Evolutionary conservation across 2,329 filamentous ascomycete species (phyloP), one percentile per base, ranked within the genome.

Genomic region (Dryadomyces quercus-mongolicae): DNA sequence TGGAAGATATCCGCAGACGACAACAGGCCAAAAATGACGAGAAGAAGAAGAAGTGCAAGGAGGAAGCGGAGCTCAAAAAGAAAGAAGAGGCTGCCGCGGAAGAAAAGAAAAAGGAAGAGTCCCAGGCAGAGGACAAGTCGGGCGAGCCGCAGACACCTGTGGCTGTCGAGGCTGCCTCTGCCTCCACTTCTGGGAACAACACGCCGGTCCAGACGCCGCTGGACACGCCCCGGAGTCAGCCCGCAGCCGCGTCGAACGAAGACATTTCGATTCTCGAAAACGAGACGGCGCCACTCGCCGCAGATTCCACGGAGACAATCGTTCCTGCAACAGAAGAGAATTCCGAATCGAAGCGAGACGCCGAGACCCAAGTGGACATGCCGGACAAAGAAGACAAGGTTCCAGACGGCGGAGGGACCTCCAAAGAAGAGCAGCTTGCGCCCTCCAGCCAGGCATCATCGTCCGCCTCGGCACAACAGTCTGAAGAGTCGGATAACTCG

Each of bases 401-500:
- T 34, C 3, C n/a, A 40, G 38, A 42, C 8, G 5, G 38, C 15
- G 36, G 43, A 20, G n/a, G n/a, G n/a, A n/a, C n/a, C n/a, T n/a
- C n/a, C 38, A 38, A 8, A 47, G 25, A 20, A 36, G n/a, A n/a
- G n/a, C n/a, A n/a, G n/a, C n/a, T n/a, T n/a, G n/a, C n/a, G n/a
- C n/a, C 21, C 7, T 31, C 45, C 25, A 15, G 13, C 22, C 31
- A 51, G 18, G 2, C 15, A 2, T 15, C n/a, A n/a, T n/a, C n/a
- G n/a, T n/a, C n/a, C n/a, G n/a, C n/a, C n/a, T n/a, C n/a, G n/a
- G 10, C 48, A 52, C 54, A 46, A 40, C 5, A 54, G 21, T 42
- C 47, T 15, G 44, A 55, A 31, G 75, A 75, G 6, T 31, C 25
- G 25, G 73, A 73, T 38, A 74, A 82, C 54, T 80, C 78, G 0